Percentiles rank a stretch among this genome's conserved stretches.
phyloP scores from a whole-genome alignment of 2,329 filamentous ascomycete genomes.

The Ophiostoma novo-ulmi region DNA sequence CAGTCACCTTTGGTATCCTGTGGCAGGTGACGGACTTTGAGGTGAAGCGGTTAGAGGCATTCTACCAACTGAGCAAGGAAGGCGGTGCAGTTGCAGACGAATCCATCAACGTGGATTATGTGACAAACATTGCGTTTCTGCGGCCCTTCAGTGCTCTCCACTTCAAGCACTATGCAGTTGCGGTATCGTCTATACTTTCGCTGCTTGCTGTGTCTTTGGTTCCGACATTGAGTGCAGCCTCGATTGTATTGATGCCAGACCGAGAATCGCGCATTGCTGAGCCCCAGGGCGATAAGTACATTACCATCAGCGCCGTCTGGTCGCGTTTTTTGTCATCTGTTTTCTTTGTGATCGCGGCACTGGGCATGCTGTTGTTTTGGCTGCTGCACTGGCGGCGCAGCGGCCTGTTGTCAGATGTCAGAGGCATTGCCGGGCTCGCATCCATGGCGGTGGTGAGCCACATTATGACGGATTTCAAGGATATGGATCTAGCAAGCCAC shows the following conservation, averaged over 20 bases:
- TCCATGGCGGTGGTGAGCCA: slow-evolving; percentile 70
- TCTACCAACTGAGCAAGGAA: slow-evolving; percentile 58
- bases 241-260: slow-evolving; percentile 52
- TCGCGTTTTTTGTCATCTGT: slow-evolving; percentile 57
- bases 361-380: slow-evolving; percentile 54
- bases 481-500: slow-evolving; percentile 62
- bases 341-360: slow-evolving; percentile 52
- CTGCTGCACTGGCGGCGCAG: slow-evolving; percentile 59
- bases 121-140: slow-evolving; percentile 62
- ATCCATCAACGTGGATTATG: slow-evolving; percentile 69
- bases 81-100: slow-evolving; percentile 57
- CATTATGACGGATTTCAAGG: slow-evolving; percentile 68
- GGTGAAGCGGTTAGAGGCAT: slow-evolving; percentile 61
- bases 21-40: slow-evolving; percentile 65
- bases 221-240: slow-evolving; percentile 62
- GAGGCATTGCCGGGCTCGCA: slow-evolving; percentile 67
- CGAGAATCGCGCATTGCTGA: slow-evolving; percentile 41
- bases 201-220: slow-evolving; percentile 63
- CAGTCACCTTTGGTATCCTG: slow-evolving; percentile 58
- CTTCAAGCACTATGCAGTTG: slow-evolving; percentile 63
- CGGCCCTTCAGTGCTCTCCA: slow-evolving; percentile 59
- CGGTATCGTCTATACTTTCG: slow-evolving; percentile 59
- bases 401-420: slow-evolving; percentile 62
- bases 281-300: slow-evolving; percentile 45
- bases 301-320: slow-evolving; percentile 53